phyloP scores from a whole-genome alignment of 192 early-diverging fungal species.

The Radiomyces spectabilis region DNA sequence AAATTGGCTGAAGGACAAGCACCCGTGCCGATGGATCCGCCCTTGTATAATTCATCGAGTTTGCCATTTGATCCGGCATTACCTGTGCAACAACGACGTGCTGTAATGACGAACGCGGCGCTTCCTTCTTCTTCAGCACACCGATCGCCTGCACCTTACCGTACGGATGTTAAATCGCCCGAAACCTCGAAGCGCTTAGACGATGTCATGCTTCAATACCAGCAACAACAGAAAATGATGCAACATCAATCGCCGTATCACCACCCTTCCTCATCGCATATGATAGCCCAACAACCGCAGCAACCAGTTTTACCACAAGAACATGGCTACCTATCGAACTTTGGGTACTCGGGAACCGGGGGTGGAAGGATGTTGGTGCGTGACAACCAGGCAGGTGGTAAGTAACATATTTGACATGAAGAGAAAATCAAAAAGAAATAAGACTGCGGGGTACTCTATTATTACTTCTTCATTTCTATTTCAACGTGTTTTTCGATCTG shows the following conservation, averaged over 20 bases:
- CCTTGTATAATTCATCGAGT: not conserved
- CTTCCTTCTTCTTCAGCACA: constrained; percentile 12
- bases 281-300: not conserved
- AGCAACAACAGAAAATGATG: constrained; percentile 26
- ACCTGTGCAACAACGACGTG: not conserved
- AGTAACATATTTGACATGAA: not conserved
- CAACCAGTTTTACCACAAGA: not conserved
- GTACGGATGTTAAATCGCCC: constrained; percentile 19
- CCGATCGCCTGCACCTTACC: constrained; percentile 12
- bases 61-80: constrained; percentile 1
- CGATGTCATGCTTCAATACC: constrained; percentile 31
- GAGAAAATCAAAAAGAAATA: not conserved
- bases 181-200: constrained; percentile 26
- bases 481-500: too few relatives aligned
- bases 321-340: constrained; percentile 4
- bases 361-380: constrained; percentile 11
- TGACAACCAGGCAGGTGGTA: constrained; percentile 8
- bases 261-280: not conserved
- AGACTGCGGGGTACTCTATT: too few relatives aligned
- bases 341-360: constrained; percentile 6
- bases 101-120: not conserved
- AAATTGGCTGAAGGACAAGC: constrained; percentile 4
- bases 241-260: constrained; percentile 6
- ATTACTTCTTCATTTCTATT: too few relatives aligned
- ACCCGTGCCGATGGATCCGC: not conserved